Percentiles rank a stretch among this genome's conserved stretches.
These are phyloP conservation scores for Aspergillus sp. DNA, from an alignment of 2,329 filamentous ascomycete species.

Conservation along the genomic window DNA sequence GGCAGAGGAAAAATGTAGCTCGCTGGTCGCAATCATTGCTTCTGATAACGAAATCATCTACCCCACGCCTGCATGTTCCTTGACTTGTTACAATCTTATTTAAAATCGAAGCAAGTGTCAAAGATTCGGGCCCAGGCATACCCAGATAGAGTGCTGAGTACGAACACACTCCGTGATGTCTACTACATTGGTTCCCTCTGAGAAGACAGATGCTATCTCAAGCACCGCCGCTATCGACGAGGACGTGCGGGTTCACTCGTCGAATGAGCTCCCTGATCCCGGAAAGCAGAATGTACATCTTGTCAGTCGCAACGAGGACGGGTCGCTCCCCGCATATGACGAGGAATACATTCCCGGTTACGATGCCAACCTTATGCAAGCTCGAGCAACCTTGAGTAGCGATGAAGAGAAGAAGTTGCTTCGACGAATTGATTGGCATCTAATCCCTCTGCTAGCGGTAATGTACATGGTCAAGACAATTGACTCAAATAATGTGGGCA, in stretches of 20 bases:
- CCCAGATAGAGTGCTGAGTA: too few species aligned
- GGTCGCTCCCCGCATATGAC: neutral
- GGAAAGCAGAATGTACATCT: neutral
- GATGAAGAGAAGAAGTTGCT: constrained; percentile 4
- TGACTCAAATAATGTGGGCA: constrained; percentile 1
- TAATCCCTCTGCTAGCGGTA: constrained; percentile 3
- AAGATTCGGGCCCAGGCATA: neutral
- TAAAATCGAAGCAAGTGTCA: neutral
- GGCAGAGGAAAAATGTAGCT: neutral
- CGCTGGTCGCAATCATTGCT: neutral
- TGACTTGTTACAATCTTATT: neutral
- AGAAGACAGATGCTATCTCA: neutral
- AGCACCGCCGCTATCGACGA: neutral
- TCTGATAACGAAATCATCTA: neutral
- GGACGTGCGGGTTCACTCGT: neutral
- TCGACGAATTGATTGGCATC: constrained; percentile 5
- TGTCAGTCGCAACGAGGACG: neutral
- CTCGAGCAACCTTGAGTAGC: neutral
- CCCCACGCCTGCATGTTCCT: neutral
- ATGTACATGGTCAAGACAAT: constrained; percentile 9
- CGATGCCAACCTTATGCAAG: constrained; percentile 1
- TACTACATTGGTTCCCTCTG: neutral
- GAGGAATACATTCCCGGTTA: neutral
- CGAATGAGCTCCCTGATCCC: neutral
- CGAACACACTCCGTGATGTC: neutral